Conservation (phyloP, 2,329 filamentous ascomycete genomes). For the Apiospora malaysiana region DNA sequence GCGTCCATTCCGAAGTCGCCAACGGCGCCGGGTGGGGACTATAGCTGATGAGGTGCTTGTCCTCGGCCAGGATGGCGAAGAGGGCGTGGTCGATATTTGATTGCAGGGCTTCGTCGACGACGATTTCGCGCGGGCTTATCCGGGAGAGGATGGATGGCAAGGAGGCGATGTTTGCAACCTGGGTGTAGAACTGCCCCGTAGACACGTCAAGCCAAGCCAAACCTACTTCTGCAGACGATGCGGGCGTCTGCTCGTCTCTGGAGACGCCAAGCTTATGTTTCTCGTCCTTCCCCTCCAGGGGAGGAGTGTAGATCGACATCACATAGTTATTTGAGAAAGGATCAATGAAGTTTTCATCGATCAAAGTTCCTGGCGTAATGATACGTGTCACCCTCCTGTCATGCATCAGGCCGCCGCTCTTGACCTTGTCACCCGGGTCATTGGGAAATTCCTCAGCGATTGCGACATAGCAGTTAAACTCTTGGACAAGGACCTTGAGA, state of each 20-base stretch:
- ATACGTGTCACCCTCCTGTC: conserved; percentile 85
- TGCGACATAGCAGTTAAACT: conserved; percentile 88
- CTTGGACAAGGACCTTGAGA: conserved; percentile 90
- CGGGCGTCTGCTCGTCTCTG: conserved; percentile 25
- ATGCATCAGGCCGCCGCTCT: conserved; percentile 79
- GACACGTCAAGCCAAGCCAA: conserved; percentile 95
- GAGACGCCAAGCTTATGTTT: conserved; percentile 27
- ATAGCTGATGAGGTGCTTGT: conserved; percentile 78
- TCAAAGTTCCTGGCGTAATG: conserved; percentile 91
- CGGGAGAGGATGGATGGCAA: conserved; percentile 83
- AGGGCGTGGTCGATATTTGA: conserved; percentile 65
- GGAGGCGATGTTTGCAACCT: conserved; percentile 71
- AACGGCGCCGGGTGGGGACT: conserved; percentile 55
- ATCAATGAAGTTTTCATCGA: conserved; percentile 97
- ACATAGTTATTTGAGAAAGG: conserved; percentile 93
- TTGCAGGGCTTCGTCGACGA: conserved; percentile 72
- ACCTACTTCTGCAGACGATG: conserved; percentile 50
- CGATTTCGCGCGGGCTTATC: conserved; percentile 82
- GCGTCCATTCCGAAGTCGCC: conserved; percentile 69
- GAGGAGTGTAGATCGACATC: conserved; percentile 72
- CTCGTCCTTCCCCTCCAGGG: conserved; percentile 14
- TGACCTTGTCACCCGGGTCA: conserved; percentile 70
- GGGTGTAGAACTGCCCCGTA: conserved; percentile 92
- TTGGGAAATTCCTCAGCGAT: conserved; percentile 93
- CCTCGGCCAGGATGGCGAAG: conserved; percentile 72